Evolutionary conservation across 352 stramenopile genomes (phyloP), one percentile per base, ranked within the genome.

Genomic region (Phytophthora tubulina): DNA sequence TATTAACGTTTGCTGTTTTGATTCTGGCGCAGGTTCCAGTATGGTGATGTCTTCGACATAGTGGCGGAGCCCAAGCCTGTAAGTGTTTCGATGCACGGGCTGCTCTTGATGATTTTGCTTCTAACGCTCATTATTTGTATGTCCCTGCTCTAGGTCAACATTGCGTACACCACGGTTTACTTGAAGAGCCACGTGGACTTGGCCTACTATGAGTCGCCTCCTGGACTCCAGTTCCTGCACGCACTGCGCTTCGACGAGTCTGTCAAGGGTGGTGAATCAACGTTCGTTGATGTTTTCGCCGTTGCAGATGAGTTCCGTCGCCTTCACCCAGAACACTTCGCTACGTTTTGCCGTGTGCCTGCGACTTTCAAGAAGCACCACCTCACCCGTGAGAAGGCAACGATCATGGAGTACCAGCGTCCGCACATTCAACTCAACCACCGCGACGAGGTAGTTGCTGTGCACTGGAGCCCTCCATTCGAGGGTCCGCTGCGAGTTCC

Each of bases 191-290:
- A 99, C 78, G 82, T 98, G 75, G 97, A 99, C 75, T 80, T 99
- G 61, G 90, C 92, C 6, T 99, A 99, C 80, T 99, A 99, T 76
- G 97, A 99, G 81, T 98, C 93, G 5, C 93, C 95, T n/a, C 97
- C 97, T 10, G 96, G 96, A 27, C 75, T 99, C 36, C 97, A 99
- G 81, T 82, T 99, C 21, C 76, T 99, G 39, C 95, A 99, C 74
- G 98, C 95, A 53, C 69, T 98, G 6, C 79, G 78, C 50, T 97
- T 97, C 48, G 91, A 97, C 55, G 67, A 86, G 44, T 93, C 85
- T 5, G 89, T 98, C 8, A 75, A 88, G 44, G 90, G 88, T 38
- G 88, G 90, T 32, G 86, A 96, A 44, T 96, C 89, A 17, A 96
- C 90, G 4, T 96, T 96, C 63, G 87, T 95, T 0, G 90, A 96